Conservation (phyloP, 1,284 basidiomycete species). For the Porogramme epimiltina region DNA sequence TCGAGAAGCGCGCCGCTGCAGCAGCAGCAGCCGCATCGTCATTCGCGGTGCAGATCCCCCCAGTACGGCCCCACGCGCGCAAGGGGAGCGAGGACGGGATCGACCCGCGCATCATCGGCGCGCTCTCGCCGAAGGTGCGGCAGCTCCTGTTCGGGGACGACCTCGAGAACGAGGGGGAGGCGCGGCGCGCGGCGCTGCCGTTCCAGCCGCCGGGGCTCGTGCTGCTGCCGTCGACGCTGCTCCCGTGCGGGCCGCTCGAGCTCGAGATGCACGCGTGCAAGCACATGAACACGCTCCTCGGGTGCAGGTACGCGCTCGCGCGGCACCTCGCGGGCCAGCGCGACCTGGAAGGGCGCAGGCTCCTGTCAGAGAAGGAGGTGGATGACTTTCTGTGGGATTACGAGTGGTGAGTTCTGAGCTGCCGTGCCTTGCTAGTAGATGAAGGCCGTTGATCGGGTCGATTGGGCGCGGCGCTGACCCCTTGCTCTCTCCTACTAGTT, state of each 20-base stretch:
- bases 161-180: conserved; percentile 1
- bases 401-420: conserved; percentile 63
- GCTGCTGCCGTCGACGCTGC: conserved; percentile 55
- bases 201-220: conserved; percentile 36
- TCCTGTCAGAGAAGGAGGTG: conserved; percentile 46
- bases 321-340: conserved; percentile 46
- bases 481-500: too few relatives aligned
- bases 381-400: conserved; percentile 65
- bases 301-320: conserved; percentile 57
- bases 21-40: too few relatives aligned
- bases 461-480: too few relatives aligned
- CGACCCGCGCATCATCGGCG: not conserved
- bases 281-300: conserved; percentile 62
- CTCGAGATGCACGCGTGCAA: conserved; percentile 72
- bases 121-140: conserved; percentile 25
- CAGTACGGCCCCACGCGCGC: not conserved
- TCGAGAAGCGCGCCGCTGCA: conserved; percentile 11
- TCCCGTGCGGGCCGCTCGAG: conserved; percentile 57
- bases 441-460: too few relatives aligned
- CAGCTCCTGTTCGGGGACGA: conserved; percentile 22
- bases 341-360: conserved; percentile 40
- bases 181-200: conserved; percentile 14
- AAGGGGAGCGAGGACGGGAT: conserved; percentile 9
- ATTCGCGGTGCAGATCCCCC: not conserved
- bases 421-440: too few relatives aligned